A percentile compares a stretch with the other conserved stretches of the same genome.
These are phyloP conservation scores for Stropharia rugosoannulata DNA, from an alignment of 768 basidiomycete species.

Conservation along the genomic window DNA sequence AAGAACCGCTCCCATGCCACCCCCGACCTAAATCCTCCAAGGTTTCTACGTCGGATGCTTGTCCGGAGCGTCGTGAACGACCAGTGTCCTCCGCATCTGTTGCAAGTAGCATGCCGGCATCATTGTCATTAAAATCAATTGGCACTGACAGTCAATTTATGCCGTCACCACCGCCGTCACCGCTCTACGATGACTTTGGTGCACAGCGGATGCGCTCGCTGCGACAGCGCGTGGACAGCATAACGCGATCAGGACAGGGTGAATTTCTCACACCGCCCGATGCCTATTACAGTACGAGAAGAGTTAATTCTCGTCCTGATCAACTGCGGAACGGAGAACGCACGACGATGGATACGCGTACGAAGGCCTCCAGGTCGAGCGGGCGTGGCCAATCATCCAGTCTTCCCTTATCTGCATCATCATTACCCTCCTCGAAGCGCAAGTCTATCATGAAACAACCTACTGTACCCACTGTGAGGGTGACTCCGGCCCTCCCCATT, in stretches of 20 bases:
- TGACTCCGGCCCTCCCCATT: neutral
- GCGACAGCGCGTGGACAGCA: neutral
- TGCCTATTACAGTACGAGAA: neutral
- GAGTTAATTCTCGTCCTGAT: neutral
- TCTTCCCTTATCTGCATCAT: neutral
- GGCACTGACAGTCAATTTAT: too few relatives aligned
- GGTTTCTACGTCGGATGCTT: neutral
- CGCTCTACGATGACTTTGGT: neutral
- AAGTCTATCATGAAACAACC: slow-evolving; percentile 1
- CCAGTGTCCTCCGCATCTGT: neutral
- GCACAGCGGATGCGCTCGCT: neutral
- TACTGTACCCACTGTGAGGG: neutral
- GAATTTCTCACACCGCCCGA: neutral
- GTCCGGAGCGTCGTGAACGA: neutral
- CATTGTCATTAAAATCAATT: neutral
- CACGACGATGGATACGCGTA: neutral
- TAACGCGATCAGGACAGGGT: neutral
- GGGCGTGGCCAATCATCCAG: neutral
- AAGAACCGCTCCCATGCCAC: neutral
- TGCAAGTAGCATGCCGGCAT: neutral
- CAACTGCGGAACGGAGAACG: neutral
- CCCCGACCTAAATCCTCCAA: slow-evolving; percentile 3
- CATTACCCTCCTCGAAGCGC: neutral
- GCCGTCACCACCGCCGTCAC: neutral
- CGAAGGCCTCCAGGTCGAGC: neutral